A percentile compares a stretch with the other conserved stretches of the same genome.
These are phyloP conservation scores for Trichosporon inkin DNA, from an alignment of 1,284 basidiomycete species.

Conservation along the genomic window DNA sequence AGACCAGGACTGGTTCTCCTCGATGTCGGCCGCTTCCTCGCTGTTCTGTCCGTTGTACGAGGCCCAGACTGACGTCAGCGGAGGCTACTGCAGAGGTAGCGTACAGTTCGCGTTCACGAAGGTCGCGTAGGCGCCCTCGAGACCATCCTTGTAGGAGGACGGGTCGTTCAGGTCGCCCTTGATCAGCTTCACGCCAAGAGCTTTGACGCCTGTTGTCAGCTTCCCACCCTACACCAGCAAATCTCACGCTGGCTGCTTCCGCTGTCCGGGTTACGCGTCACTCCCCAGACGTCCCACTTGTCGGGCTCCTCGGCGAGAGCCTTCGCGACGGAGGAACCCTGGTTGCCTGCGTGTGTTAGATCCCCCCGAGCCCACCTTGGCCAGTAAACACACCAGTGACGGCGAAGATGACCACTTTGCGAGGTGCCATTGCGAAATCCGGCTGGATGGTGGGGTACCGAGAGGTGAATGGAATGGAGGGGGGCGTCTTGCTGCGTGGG, in stretches of 20 bases:
- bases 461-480: too few species aligned
- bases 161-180: slow-evolving; percentile 25
- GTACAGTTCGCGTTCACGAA: slow-evolving; percentile 34
- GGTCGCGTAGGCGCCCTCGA: slow-evolving; percentile 27
- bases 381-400: too few species aligned
- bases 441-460: too few species aligned
- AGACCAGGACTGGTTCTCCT: slow-evolving; percentile 17
- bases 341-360: slow-evolving; percentile 14
- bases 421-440: too few species aligned
- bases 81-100: not conserved
- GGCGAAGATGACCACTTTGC: too few species aligned
- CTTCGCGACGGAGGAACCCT: slow-evolving; percentile 21
- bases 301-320: slow-evolving; percentile 16
- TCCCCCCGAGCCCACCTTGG: not conserved
- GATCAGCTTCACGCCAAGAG: slow-evolving; percentile 24
- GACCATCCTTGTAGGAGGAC: slow-evolving; percentile 19
- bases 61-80: slow-evolving; percentile 19
- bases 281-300: slow-evolving; percentile 20
- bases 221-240: not conserved
- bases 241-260: not conserved
- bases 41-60: slow-evolving; percentile 18
- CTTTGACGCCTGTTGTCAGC: slow-evolving; percentile 18
- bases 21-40: slow-evolving; percentile 18
- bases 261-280: slow-evolving; percentile 24
- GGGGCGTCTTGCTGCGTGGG: too few species aligned